phyloP scores from a whole-genome alignment of 2,329 filamentous ascomycete species.

The Pseudogymnoascus sp. region DNA sequence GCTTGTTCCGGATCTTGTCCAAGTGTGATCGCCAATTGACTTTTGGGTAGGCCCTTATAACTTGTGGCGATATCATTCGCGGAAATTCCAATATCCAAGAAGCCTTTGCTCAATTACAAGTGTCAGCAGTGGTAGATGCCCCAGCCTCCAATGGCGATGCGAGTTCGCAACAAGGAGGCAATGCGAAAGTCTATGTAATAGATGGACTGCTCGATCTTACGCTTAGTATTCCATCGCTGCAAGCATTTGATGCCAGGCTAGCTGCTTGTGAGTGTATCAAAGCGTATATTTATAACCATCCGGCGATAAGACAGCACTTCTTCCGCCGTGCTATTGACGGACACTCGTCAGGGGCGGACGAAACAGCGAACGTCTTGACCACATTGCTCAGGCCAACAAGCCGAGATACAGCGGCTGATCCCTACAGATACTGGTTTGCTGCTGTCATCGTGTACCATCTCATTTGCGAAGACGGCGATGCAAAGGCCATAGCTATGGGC shows the following conservation, averaged over 20 bases:
- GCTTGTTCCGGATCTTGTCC: slow-evolving; percentile 11
- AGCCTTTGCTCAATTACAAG: slow-evolving; percentile 78
- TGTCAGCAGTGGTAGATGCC: slow-evolving; percentile 51
- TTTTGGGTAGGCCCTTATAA: slow-evolving; percentile 58
- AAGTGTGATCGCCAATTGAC: slow-evolving; percentile 4
- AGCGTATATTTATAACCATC: slow-evolving; percentile 80
- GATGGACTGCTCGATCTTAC: slow-evolving; percentile 83
- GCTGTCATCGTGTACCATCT: slow-evolving; percentile 80
- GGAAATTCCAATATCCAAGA: slow-evolving; percentile 77
- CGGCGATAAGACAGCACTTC: slow-evolving; percentile 77
- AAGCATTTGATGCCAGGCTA: slow-evolving; percentile 71
- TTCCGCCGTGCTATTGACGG: slow-evolving; percentile 82
- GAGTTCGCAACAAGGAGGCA: slow-evolving; percentile 38
- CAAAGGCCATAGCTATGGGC: slow-evolving; percentile 70
- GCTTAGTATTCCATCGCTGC: slow-evolving; percentile 57
- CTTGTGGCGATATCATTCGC: slow-evolving; percentile 82
- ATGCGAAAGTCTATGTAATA: slow-evolving; percentile 73
- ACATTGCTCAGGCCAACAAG: slow-evolving; percentile 65
- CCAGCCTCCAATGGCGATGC: slow-evolving; percentile 33
- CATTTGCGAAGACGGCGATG: slow-evolving; percentile 68
- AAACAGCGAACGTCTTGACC: slow-evolving; percentile 81
- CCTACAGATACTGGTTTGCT: slow-evolving; percentile 86
- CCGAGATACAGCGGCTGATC: slow-evolving; percentile 59
- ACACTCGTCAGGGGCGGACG: slow-evolving; percentile 66
- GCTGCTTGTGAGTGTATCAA: slow-evolving; percentile 87